These are phyloP conservation scores for Ceratocystis huliohia DNA, from an alignment of 2,329 filamentous ascomycete genomes.

Conservation along the genomic window DNA sequence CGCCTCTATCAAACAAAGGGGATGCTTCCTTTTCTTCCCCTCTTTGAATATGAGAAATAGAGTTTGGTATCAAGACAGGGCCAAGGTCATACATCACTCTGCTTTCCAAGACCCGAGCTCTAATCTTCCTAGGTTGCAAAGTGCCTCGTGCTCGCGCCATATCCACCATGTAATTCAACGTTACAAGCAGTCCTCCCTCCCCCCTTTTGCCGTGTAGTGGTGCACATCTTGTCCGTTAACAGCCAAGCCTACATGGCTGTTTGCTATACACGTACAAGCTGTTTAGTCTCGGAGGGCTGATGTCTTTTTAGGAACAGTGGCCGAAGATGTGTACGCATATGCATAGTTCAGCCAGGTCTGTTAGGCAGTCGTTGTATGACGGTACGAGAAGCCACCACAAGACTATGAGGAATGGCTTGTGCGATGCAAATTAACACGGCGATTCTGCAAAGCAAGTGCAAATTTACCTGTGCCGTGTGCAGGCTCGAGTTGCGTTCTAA, in stretches of 20 bases:
- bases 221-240: background rate
- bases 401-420: background rate
- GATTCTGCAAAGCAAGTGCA: background rate
- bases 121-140: background rate
- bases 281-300: background rate
- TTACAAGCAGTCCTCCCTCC: background rate
- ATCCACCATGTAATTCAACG: background rate
- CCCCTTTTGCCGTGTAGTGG: background rate
- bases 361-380: background rate
- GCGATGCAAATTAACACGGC: background rate
- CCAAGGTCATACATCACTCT: background rate
- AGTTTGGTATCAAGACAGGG: conserved; percentile 3
- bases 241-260: background rate
- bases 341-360: background rate
- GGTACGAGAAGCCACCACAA: background rate
- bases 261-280: background rate
- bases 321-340: background rate
- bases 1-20: background rate
- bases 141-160: background rate
- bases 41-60: background rate
- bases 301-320: background rate
- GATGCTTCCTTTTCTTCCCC: background rate
- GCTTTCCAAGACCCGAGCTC: background rate
- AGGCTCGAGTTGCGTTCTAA: background rate
- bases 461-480: background rate